A percentile compares a stretch with the other conserved stretches of the same genome.
These are phyloP conservation scores for Venturia nashicola DNA, from an alignment of 2,329 filamentous ascomycete species.

Conservation along the genomic window DNA sequence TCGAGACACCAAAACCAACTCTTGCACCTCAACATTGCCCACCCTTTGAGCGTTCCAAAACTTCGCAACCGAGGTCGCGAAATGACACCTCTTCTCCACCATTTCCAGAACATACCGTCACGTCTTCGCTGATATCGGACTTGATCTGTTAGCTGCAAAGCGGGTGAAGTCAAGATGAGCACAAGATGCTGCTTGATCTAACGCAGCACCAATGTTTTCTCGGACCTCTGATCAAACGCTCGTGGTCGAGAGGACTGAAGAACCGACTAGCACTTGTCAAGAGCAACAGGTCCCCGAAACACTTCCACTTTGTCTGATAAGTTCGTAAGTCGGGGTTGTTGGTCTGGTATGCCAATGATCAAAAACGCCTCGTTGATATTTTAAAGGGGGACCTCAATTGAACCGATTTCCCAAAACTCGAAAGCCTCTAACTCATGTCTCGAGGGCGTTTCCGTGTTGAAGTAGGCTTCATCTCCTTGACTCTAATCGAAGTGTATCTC, in stretches of 20 bases:
- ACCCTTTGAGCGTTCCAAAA: conserved; percentile 31
- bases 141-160: neutral
- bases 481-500: too few species aligned
- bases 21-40: conserved; percentile 35
- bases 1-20: conserved; percentile 27
- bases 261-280: neutral
- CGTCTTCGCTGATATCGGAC: conserved; percentile 18
- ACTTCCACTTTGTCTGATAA: too few species aligned
- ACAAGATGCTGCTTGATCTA: neutral
- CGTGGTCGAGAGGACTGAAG: neutral
- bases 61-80: conserved; percentile 29
- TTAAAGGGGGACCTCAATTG: too few species aligned
- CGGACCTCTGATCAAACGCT: neutral
- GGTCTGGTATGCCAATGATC: too few species aligned
- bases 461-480: too few species aligned
- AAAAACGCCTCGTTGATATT: too few species aligned
- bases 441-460: too few species aligned
- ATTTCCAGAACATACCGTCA: conserved; percentile 32
- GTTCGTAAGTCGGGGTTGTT: too few species aligned
- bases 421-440: too few species aligned
- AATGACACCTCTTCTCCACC: conserved; percentile 37
- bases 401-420: too few species aligned
- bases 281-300: too few species aligned
- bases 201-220: neutral
- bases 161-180: neutral